These are phyloP conservation scores for Thraustochytrium sp. DNA, from an alignment of 352 stramenopile genomes.

Conservation along the genomic window DNA sequence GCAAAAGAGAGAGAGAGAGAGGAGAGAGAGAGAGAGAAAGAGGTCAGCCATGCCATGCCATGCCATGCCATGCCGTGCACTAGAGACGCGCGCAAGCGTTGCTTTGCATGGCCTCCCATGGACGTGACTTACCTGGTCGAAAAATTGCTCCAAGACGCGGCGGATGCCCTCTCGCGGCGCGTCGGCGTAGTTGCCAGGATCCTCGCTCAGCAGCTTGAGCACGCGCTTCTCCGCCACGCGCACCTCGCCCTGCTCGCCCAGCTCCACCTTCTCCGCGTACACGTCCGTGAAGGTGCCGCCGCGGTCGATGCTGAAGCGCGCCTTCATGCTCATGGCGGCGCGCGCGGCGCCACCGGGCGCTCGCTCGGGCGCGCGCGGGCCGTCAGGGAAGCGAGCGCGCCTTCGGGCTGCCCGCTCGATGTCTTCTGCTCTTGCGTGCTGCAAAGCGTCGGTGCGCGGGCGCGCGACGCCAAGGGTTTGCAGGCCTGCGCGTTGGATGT, in stretches of 20 bases:
- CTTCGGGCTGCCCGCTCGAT: no score
- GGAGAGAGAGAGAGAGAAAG: background rate
- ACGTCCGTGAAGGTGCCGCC: slow-evolving; percentile 97
- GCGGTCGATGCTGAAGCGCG: slow-evolving; percentile 88
- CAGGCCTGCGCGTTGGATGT: no score
- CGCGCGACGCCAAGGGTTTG: no score
- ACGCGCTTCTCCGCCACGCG: slow-evolving; percentile 67
- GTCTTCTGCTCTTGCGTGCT: no score
- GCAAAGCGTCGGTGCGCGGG: no score
- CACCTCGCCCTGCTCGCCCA: slow-evolving; percentile 56
- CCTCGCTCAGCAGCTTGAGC: slow-evolving; percentile 93
- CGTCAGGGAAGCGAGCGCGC: no score
- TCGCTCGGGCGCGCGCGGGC: background rate
- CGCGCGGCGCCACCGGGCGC: background rate
- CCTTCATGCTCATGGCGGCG: background rate
- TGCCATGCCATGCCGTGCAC: no score
- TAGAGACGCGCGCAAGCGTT: no score
- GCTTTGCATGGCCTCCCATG: no score
- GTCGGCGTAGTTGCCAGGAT: slow-evolving; percentile 94
- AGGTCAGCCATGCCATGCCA: no score
- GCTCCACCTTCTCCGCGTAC: slow-evolving; percentile 83
- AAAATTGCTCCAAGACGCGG: slow-evolving; percentile 84
- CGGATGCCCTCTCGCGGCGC: slow-evolving; percentile 91
- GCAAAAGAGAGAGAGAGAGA: background rate
- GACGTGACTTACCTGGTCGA: slow-evolving; percentile 12